Percentiles rank a stretch among this genome's conserved stretches.
Conservation (phyloP, 306 rosid species). For the Arachis stenosperma region DNA sequence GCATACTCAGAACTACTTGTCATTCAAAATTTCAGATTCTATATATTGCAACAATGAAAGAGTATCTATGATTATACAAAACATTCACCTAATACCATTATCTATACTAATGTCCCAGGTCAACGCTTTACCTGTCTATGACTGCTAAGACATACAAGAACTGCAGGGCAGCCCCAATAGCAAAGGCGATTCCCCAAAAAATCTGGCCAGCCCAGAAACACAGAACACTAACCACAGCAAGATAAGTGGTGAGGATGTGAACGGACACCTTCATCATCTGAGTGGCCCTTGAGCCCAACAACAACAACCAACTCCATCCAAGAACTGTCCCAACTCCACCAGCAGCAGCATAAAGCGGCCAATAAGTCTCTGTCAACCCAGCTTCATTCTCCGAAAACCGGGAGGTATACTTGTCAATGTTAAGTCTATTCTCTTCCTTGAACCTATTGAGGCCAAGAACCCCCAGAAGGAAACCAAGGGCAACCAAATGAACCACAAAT, state of each 20-base stretch:
- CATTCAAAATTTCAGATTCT: constrained; percentile 7
- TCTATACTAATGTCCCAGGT: background rate
- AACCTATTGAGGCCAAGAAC: constrained; percentile 80
- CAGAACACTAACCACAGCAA: constrained; percentile 91
- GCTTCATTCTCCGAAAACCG: constrained; percentile 47
- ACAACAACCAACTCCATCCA: constrained; percentile 85
- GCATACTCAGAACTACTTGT: background rate
- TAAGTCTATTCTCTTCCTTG: constrained; percentile 65
- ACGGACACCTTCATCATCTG: constrained; percentile 88
- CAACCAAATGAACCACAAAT: constrained; percentile 72
- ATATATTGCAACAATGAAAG: background rate
- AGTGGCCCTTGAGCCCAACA: constrained; percentile 76
- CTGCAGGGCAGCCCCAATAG: constrained; percentile 77
- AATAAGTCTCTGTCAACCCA: constrained; percentile 81
- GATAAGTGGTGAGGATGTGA: constrained; percentile 90
- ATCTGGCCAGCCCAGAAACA: constrained; percentile 82
- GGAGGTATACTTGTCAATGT: constrained; percentile 62
- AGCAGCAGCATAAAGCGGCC: constrained; percentile 90
- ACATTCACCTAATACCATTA: background rate
- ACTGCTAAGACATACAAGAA: constrained; percentile 90
- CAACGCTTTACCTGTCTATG: constrained; percentile 69
- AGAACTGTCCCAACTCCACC: constrained; percentile 90
- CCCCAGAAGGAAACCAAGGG: constrained; percentile 62
- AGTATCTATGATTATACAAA: constrained; percentile 1
- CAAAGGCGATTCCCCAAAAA: constrained; percentile 93